Evolutionary conservation across 1,139 yeast species (phyloP).

Genomic region (Debaryomyces sp.): DNA sequence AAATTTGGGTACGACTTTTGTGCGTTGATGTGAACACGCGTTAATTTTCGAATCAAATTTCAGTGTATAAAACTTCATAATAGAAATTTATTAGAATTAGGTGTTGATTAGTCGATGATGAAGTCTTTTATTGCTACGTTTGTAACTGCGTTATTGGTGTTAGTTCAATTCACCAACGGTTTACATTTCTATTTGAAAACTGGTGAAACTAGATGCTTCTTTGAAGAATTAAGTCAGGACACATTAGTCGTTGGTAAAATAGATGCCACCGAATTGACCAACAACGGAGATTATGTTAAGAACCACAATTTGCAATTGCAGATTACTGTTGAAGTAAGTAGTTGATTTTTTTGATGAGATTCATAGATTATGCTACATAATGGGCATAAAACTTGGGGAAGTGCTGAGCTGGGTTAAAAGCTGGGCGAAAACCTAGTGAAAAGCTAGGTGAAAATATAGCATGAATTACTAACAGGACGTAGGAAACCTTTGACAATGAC

Average conservation of each 20-base stretch:
- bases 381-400: not conserved
- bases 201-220: slow-evolving; percentile 50
- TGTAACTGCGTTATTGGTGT: slow-evolving; percentile 16
- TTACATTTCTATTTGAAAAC: slow-evolving; percentile 51
- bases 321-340: slow-evolving; percentile 43
- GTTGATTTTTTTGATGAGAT: not conserved
- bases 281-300: slow-evolving; percentile 32
- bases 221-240: slow-evolving; percentile 45
- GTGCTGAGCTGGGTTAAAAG: too few relatives aligned
- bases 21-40: slow-evolving; percentile 14
- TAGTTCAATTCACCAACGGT: slow-evolving; percentile 27
- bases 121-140: slow-evolving; percentile 12
- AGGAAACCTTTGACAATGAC: slow-evolving; percentile 53
- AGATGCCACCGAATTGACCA: slow-evolving; percentile 43
- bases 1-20: not conserved
- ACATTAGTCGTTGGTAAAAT: slow-evolving; percentile 49
- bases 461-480: slow-evolving; percentile 18
- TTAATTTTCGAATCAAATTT: slow-evolving; percentile 5
- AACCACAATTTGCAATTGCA: slow-evolving; percentile 37
- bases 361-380: not conserved
- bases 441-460: not conserved
- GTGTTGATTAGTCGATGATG: slow-evolving; percentile 3
- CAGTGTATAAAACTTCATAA: not conserved
- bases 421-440: not conserved
- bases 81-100: not conserved